A percentile compares a stretch with the other conserved stretches of the same genome.
These are phyloP conservation scores for Ascochyta fabae DNA, from an alignment of 2,329 filamentous ascomycete species.

Conservation along the genomic window DNA sequence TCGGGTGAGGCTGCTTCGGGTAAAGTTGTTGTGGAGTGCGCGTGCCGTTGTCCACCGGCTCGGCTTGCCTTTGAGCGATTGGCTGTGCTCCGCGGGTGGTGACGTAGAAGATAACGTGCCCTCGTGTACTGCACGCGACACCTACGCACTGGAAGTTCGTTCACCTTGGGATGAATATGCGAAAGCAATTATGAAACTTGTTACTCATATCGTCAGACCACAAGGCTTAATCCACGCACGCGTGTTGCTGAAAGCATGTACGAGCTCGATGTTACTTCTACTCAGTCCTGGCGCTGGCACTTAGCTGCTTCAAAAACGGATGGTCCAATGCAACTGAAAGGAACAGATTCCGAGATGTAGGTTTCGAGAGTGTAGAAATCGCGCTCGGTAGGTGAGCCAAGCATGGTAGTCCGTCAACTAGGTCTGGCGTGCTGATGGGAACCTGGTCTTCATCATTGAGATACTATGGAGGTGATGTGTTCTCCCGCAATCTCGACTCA, in stretches of 20 bases:
- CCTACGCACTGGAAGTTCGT: not conserved
- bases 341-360: not conserved
- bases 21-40: not conserved
- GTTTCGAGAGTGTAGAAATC: not conserved
- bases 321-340: not conserved
- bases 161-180: no score
- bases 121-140: not conserved
- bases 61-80: constrained; percentile 3
- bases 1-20: constrained; percentile 13
- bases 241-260: not conserved
- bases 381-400: not conserved
- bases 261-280: not conserved
- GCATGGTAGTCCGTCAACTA: no score
- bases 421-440: no score
- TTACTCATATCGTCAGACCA: not conserved
- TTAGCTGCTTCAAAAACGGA: not conserved
- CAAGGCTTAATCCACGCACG: no score
- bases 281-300: not conserved
- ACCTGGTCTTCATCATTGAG: no score
- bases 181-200: not conserved
- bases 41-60: constrained; percentile 3
- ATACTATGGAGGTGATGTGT: no score
- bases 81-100: not conserved
- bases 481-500: no score
- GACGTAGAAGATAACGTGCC: not conserved